Evolutionary conservation across 768 basidiomycete genomes (phyloP).

Genomic region (Leccinum rimulosum): DNA sequence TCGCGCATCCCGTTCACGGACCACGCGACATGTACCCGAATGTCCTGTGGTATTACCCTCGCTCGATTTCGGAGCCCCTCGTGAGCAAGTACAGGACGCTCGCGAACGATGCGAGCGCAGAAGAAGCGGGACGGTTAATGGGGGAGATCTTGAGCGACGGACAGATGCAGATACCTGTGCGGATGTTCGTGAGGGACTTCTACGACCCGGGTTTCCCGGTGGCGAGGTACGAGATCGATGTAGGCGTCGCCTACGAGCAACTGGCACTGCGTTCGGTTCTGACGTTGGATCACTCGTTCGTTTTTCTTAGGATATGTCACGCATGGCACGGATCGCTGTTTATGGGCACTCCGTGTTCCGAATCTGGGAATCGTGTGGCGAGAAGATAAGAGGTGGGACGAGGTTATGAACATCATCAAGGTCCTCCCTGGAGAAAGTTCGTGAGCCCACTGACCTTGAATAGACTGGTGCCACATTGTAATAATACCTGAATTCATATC

Average conservation of each 20-base stretch:
- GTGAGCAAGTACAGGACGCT: slow-evolving; percentile 43
- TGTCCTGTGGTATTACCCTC: slow-evolving; percentile 59
- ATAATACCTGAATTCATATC: background rate
- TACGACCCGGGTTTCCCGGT: slow-evolving; percentile 56
- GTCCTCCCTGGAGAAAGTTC: slow-evolving; percentile 28
- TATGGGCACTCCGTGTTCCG: slow-evolving; percentile 62
- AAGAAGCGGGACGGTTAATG: slow-evolving; percentile 46
- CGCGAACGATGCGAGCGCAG: slow-evolving; percentile 37
- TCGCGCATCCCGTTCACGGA: slow-evolving; percentile 56
- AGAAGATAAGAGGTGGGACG: slow-evolving; percentile 53
- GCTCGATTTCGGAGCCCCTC: slow-evolving; percentile 43
- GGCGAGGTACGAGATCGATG: slow-evolving; percentile 57
- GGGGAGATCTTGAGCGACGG: slow-evolving; percentile 60
- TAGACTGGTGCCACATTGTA: background rate
- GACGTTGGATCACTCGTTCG: background rate
- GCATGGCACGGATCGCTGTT: slow-evolving; percentile 59
- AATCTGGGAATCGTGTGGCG: slow-evolving; percentile 56
- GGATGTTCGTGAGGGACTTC: slow-evolving; percentile 62
- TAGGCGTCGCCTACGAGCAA: too few relatives aligned
- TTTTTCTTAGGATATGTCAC: slow-evolving; percentile 59
- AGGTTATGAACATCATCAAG: slow-evolving; percentile 39
- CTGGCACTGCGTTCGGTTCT: background rate
- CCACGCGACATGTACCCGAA: slow-evolving; percentile 54
- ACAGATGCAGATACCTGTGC: slow-evolving; percentile 67
- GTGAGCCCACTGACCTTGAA: background rate